A percentile compares a stretch with the other conserved stretches of the same genome.
Evolutionary conservation across 768 basidiomycete species (phyloP).

Genomic region (Lentinus brumalis): DNA sequence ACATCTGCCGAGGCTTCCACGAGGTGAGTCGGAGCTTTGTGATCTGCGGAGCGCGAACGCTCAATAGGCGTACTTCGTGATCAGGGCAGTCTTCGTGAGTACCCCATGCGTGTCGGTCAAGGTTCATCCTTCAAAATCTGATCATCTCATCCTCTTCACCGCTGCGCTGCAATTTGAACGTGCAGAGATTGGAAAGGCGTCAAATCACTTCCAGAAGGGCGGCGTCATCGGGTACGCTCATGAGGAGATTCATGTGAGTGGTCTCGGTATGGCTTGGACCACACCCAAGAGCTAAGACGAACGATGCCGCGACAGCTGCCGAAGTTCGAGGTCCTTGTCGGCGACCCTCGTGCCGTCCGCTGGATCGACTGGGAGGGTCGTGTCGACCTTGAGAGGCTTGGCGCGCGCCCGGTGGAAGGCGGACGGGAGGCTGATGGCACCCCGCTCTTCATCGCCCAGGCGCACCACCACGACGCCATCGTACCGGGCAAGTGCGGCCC

Average conservation of each 20-base stretch:
- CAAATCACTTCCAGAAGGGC: conserved; percentile 57
- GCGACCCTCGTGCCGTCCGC: conserved; percentile 52
- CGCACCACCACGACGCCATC: conserved; percentile 49
- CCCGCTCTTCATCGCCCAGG: conserved; percentile 62
- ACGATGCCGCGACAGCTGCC: conserved; percentile 44
- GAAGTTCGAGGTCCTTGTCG: conserved; percentile 72
- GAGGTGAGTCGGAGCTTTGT: conserved; percentile 45
- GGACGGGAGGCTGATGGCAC: conserved; percentile 66
- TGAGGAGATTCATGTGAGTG: conserved; percentile 58
- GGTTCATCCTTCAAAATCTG: conserved; percentile 15
- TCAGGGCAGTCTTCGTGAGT: conserved; percentile 58
- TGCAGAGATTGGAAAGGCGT: conserved; percentile 70
- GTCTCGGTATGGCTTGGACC: too few relatives aligned
- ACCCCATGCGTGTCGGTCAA: background rate
- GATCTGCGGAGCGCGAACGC: background rate
- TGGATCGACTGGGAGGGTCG: conserved; percentile 58
- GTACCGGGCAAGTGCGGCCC: conserved; percentile 69
- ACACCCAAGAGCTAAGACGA: too few relatives aligned
- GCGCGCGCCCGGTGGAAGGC: conserved; percentile 62
- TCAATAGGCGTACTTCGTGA: conserved; percentile 11
- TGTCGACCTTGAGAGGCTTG: conserved; percentile 46
- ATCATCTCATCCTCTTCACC: conserved; percentile 5
- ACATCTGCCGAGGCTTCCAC: conserved; percentile 58
- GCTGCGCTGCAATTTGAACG: background rate
- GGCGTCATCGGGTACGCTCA: conserved; percentile 63